Evolutionary conservation across 257 asterid genomes (phyloP).

Genomic region (Lavandula angustifolia): DNA sequence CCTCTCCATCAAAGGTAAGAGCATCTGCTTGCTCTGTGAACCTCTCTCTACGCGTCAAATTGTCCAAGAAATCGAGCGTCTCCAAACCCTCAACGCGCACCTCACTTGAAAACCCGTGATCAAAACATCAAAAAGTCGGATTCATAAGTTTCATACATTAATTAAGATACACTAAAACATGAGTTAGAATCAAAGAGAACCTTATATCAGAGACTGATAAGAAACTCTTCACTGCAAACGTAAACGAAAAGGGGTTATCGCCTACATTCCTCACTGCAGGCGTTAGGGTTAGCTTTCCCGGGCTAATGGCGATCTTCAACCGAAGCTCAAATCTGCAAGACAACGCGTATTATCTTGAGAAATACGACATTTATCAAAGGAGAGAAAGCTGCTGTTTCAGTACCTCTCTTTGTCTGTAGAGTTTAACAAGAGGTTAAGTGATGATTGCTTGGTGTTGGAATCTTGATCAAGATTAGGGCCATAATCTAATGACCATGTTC

Average conservation of each 20-base stretch:
- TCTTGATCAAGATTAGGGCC: slow-evolving; percentile 41
- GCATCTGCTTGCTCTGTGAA: slow-evolving; percentile 75
- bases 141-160: too few species aligned
- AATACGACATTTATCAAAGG: background rate
- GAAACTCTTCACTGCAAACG: slow-evolving; percentile 43
- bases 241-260: slow-evolving; percentile 51
- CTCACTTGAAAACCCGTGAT: slow-evolving; percentile 45
- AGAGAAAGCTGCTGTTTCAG: background rate
- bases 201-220: slow-evolving; percentile 64
- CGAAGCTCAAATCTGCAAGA: slow-evolving; percentile 58
- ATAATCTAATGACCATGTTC: slow-evolving; percentile 54
- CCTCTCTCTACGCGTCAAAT: slow-evolving; percentile 45
- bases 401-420: slow-evolving; percentile 46
- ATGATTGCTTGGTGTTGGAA: slow-evolving; percentile 40
- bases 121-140: background rate
- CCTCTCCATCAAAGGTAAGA: slow-evolving; percentile 67
- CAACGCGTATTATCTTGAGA: background rate
- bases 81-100: slow-evolving; percentile 73
- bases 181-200: slow-evolving; percentile 34
- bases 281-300: slow-evolving; percentile 49
- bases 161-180: background rate
- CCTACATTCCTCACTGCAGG: slow-evolving; percentile 61
- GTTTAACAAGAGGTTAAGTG: slow-evolving; percentile 51
- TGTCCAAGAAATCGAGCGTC: slow-evolving; percentile 62
- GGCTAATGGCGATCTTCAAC: slow-evolving; percentile 46